phyloP scores from a whole-genome alignment of 78 protist species.

The Polysphondylium violaceum region DNA sequence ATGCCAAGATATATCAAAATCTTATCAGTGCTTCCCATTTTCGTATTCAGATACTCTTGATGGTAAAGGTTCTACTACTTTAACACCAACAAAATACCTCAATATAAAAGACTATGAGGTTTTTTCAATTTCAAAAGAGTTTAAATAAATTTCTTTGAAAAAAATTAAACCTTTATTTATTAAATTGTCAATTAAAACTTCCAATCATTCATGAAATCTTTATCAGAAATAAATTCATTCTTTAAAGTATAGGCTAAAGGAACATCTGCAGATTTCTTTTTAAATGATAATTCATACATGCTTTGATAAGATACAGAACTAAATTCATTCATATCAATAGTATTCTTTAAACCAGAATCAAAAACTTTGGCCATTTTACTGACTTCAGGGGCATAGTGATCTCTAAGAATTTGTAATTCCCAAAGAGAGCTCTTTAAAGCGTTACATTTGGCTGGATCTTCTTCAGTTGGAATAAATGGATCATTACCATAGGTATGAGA shows the following conservation, averaged over 20 bases:
- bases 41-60: too few relatives aligned
- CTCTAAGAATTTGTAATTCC: constrained; percentile 73
- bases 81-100: background rate
- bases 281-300: constrained; percentile 23
- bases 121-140: background rate
- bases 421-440: constrained; percentile 84
- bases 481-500: constrained; percentile 53
- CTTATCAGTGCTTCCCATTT: too few relatives aligned
- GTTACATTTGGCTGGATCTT: constrained; percentile 67
- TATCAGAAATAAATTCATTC: background rate
- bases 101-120: background rate
- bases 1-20: too few relatives aligned
- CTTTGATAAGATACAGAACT: constrained; percentile 11
- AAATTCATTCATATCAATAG: constrained; percentile 10
- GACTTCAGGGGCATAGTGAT: constrained; percentile 56
- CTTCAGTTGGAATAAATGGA: constrained; percentile 43
- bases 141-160: background rate
- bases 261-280: constrained; percentile 41
- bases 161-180: background rate
- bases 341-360: constrained; percentile 31
- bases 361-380: constrained; percentile 50
- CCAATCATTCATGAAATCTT: constrained; percentile 8
- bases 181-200: background rate
- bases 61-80: background rate
- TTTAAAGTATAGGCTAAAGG: constrained; percentile 24